Base-by-base conservation (phyloP, 495 filamentous ascomycete genomes). In the Trichoderma reesei region DNA sequence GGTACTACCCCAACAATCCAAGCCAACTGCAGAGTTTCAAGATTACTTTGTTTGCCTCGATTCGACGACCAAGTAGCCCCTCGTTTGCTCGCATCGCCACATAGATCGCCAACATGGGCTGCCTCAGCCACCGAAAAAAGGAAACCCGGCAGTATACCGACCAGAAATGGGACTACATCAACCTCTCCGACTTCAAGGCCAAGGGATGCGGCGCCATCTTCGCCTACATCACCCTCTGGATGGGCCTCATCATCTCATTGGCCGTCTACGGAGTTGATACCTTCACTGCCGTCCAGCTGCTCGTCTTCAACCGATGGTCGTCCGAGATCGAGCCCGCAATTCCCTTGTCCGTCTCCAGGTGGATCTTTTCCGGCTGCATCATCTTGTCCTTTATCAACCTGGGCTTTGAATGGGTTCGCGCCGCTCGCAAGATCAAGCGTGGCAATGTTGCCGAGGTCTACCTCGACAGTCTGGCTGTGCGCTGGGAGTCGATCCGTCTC, bases 101-200 rank as follows among this genome's bases (percentile, higher is more conserved):
- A 67, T 46, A 42, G 65, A 67, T 62, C 59, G 60, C 65, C 66
- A 79, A 80, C 67, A 96, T 96, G 92, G 80, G 85, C 69, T 93
- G 89, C 74, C 78, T 82, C 68, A 85, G 88, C 59, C 83, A 87
- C 68, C 79, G 88, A 67, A 83, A 89, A 69, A 89, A 88, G 70
- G 74, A 78, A 69, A 83, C 81, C 42, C 80, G 84, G 60, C 84
- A 90, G 59, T 75, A 79, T 44, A 80, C 91, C 63, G 90, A 95
- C 74, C 88, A 96, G 77, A 91, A 90, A 80, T 98, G 94, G 90
- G 90, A 92, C 69, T 96, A 90, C 68, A 91, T 98, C 70, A 97
- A 88, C 71, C 84, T 98, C 10, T 80, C 83, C 63, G 94, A 97
- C 72, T 98, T 97, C 80, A 89, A 89, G 69, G 85, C 87, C 5